Conservation (phyloP, 1,284 basidiomycete genomes). For the Irpex rosettiformis region DNA sequence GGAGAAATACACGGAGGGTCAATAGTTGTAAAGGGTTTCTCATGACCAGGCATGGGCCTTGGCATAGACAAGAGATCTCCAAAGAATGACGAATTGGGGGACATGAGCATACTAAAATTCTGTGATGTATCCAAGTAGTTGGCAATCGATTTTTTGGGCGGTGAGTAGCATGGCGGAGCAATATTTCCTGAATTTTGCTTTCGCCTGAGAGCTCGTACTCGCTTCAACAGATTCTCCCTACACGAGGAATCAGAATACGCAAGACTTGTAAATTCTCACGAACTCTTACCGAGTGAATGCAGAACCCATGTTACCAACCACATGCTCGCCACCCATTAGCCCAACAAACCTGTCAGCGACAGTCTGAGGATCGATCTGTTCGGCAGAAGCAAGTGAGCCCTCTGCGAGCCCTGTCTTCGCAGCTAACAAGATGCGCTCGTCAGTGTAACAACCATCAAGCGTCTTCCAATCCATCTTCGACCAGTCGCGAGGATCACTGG, state of each 20-base stretch:
- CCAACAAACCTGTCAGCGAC: constrained; percentile 55
- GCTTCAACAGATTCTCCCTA: constrained; percentile 47
- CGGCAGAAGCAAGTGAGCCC: constrained; percentile 41
- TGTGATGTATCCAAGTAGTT: constrained; percentile 47
- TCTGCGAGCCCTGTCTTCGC: constrained; percentile 27
- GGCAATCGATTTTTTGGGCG: constrained; percentile 24
- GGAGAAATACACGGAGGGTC: too few species aligned
- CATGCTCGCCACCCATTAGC: constrained; percentile 41
- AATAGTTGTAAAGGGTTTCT: too few species aligned
- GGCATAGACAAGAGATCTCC: not conserved
- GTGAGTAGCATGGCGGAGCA: constrained; percentile 42
- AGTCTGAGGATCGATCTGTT: constrained; percentile 44
- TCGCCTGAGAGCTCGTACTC: constrained; percentile 53
- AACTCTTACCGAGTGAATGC: constrained; percentile 50
- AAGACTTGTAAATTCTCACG: not conserved
- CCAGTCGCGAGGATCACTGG: constrained; percentile 40
- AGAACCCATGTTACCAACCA: constrained; percentile 36
- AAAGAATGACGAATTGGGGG: constrained; percentile 9
- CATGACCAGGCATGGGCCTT: not conserved
- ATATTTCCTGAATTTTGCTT: constrained; percentile 58
- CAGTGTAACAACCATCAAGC: constrained; percentile 73
- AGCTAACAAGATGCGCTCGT: constrained; percentile 53
- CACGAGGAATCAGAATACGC: constrained; percentile 6
- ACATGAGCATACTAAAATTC: constrained; percentile 31
- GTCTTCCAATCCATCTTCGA: constrained; percentile 71